Evolutionary conservation across 2,329 filamentous ascomycete genomes (phyloP), one percentile per base, ranked within the genome.

Genomic region (Trichoderma sp.): DNA sequence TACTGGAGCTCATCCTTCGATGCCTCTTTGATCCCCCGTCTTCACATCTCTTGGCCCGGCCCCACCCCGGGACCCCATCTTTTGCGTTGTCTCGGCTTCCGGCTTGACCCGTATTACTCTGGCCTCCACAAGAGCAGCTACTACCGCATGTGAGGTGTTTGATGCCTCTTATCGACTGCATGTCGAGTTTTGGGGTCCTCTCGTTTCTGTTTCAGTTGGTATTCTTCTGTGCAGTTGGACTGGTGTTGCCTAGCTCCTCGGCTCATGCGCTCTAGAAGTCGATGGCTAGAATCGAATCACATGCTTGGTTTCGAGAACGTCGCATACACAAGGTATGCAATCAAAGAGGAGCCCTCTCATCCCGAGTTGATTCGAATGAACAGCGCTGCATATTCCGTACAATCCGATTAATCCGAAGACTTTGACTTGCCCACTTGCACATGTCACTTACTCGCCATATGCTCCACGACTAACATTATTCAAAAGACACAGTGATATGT

Each of bases 31-130:
- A 30, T 30, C 30, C 30, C 30, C 9, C 57, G 50, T 41, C 9
- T 60, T 41, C 54, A 28, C 19, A 44, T 48, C 26, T 58, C 21
- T 24, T 51, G 26, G 24, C 10, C 52, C 62, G 54, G 54, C 52
- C 34, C n/a, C 54, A 64, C 54, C 39, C 62, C 51, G 62, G 62
- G 34, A 24, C 62, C 44, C 62, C 62, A 54, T 52, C 54, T 54
- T 58, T 39, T 62, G 41, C 48, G 34, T 44, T 44, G 54, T 64
- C 54, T 58, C 62, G 62, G 62, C 62, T 64, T 51, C 62, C 62
- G 54, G 62, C 62, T 54, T 57, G 39, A 19, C 54, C 54, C 62
- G 61, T 50, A 34, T 26, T 50, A 30, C 44, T 3, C 24, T 52
- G 34, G 30, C 59, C 26, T 43, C 47, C 45, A 51, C 62, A 34